These are phyloP conservation scores for Candida xyloterini DNA, from an alignment of 805 yeast species.

Conservation along the genomic window DNA sequence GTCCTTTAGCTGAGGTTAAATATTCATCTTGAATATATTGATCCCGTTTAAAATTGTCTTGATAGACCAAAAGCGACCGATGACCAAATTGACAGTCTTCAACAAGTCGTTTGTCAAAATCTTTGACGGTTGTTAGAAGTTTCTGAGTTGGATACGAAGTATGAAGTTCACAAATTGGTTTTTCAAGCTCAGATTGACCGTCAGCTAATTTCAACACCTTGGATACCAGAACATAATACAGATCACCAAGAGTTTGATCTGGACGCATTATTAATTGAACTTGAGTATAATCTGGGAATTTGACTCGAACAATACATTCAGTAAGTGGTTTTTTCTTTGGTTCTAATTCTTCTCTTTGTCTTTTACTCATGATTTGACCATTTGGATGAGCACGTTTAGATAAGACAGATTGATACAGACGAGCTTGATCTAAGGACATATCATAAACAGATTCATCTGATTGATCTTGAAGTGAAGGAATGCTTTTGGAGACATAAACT, in stretches of 20 bases:
- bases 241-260: slow-evolving; percentile 35
- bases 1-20: slow-evolving; percentile 22
- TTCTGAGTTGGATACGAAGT: slow-evolving; percentile 46
- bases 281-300: slow-evolving; percentile 55
- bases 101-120: slow-evolving; percentile 32
- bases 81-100: slow-evolving; percentile 42
- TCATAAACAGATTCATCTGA: slow-evolving; percentile 41
- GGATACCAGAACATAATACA: slow-evolving; percentile 18
- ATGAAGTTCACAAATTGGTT: slow-evolving; percentile 32
- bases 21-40: slow-evolving; percentile 26
- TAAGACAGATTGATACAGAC: slow-evolving; percentile 49
- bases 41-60: slow-evolving; percentile 16
- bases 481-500: not conserved
- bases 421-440: slow-evolving; percentile 51
- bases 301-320: slow-evolving; percentile 45
- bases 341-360: slow-evolving; percentile 35
- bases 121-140: slow-evolving; percentile 25
- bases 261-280: slow-evolving; percentile 50
- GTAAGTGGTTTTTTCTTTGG: slow-evolving; percentile 28
- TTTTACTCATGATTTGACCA: slow-evolving; percentile 24
- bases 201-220: slow-evolving; percentile 32
- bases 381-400: slow-evolving; percentile 38
- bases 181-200: slow-evolving; percentile 20
- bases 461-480: slow-evolving; percentile 1
- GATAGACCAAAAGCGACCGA: slow-evolving; percentile 26